Base-by-base conservation (phyloP, 1,284 basidiomycete genomes). In the Ustilago shanxiensis region DNA sequence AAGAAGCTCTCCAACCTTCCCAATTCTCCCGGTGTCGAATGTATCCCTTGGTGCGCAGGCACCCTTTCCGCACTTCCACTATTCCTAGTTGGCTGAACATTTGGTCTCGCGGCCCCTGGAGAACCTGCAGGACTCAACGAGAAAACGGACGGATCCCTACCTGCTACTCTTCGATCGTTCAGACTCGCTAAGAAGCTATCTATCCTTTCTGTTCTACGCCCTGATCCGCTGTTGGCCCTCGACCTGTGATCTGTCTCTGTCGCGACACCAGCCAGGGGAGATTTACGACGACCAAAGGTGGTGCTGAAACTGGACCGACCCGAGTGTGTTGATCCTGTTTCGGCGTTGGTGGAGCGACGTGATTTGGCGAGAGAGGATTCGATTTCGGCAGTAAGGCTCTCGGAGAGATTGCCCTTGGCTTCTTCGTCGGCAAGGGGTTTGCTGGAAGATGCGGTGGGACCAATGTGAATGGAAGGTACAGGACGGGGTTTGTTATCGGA, bases 111-210 rank as follows among this genome's bases (percentile, higher is more conserved):
- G 31, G 20, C 33, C 9, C 51, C 55, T 16, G 39, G 52, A 7
- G 47, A 37, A 1, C 53, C 53, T 1, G 26, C 14, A 0, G 66
- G 49, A 33, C 64, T 65, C 50, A 72, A 60, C 13, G 60, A 35
- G 41, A 76, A 74, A 31, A 70, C 66, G 26, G 66, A 60, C 2
- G 55, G 63, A 54, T 74, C 66, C 14, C 51, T 53, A 3, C 64
- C 60, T 2, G 10, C 24, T 8, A 71, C 24, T 16, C 61, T 65
- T 26, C 73, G 68, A 35, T 76, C 65, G 39, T 77, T 77, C 33
- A 78, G 50, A 45, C 71, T 74, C 5, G 64, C 65, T 13, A 78
- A 56, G 28, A 78, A 78, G 62, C 68, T 74, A 22, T 78, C 76
- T 65, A 78, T 78, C 11, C 67, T 44, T 18, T 73, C 70, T 22